A percentile compares a stretch with the other conserved stretches of the same genome.
Evolutionary conservation across 225 moss, liverwort and hornwort species (phyloP).

Genomic region (Climacium dendroides): DNA sequence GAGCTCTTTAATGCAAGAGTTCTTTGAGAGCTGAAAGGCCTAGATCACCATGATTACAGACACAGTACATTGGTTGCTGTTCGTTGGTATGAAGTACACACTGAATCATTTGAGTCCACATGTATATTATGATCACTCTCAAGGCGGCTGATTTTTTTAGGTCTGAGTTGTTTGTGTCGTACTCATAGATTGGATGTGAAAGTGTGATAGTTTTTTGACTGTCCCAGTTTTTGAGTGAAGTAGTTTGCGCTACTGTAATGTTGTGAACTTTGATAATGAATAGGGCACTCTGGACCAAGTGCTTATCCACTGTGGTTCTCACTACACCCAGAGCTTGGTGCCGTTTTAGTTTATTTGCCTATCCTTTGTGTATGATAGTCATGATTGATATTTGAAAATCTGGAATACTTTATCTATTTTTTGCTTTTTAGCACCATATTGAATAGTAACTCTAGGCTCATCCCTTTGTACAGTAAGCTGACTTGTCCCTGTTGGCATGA

Average conservation of each 20-base stretch:
- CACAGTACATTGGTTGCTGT: neutral
- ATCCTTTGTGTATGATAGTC: neutral
- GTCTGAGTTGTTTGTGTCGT: neutral
- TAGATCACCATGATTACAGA: neutral
- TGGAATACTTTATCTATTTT: neutral
- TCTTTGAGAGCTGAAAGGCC: neutral
- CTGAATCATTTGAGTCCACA: constrained; percentile 1
- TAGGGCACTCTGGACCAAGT: neutral
- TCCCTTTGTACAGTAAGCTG: neutral
- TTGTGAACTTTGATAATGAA: neutral
- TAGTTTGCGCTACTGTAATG: neutral
- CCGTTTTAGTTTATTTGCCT: neutral
- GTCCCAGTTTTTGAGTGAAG: neutral
- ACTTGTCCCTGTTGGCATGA: neutral
- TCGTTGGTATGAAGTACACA: neutral
- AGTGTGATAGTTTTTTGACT: neutral
- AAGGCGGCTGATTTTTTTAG: constrained; percentile 1
- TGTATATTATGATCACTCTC: neutral
- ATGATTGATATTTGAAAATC: neutral
- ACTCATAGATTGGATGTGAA: neutral
- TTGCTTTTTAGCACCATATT: neutral
- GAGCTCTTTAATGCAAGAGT: neutral
- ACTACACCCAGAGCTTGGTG: neutral
- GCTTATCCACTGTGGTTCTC: neutral
- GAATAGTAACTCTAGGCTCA: neutral